Conservation (phyloP, 805 yeast genomes). For the Starmerella tilneyi region DNA sequence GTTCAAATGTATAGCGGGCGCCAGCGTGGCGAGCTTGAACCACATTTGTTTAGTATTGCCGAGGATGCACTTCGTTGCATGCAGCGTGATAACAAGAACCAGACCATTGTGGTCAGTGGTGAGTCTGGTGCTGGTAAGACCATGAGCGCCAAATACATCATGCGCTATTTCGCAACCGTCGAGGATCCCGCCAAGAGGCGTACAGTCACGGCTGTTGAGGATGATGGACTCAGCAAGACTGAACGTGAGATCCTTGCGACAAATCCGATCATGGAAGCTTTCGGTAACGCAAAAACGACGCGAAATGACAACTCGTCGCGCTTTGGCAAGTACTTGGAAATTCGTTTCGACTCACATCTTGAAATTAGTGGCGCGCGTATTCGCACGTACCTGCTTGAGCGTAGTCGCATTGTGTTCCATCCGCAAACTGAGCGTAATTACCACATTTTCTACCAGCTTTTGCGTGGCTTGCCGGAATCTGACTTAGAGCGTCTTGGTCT, state of each 20-base stretch:
- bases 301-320: slow-evolving; percentile 96
- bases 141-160: slow-evolving; percentile 90
- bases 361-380: slow-evolving; percentile 90
- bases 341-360: slow-evolving; percentile 62
- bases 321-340: slow-evolving; percentile 92
- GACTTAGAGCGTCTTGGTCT: slow-evolving; percentile 52
- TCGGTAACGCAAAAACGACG: slow-evolving; percentile 96
- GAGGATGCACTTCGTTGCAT: slow-evolving; percentile 94
- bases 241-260: slow-evolving; percentile 94
- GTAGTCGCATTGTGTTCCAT: slow-evolving; percentile 90
- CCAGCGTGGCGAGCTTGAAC: slow-evolving; percentile 89
- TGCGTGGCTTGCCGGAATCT: slow-evolving; percentile 52
- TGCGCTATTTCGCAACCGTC: slow-evolving; percentile 95
- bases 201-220: slow-evolving; percentile 2
- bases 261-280: slow-evolving; percentile 94
- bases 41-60: slow-evolving; percentile 94
- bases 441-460: slow-evolving; percentile 84
- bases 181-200: slow-evolving; percentile 42
- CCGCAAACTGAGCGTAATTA: slow-evolving; percentile 86
- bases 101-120: slow-evolving; percentile 93
- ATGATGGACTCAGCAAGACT: slow-evolving; percentile 69
- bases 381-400: slow-evolving; percentile 82
- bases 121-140: slow-evolving; percentile 99
- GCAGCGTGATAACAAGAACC: slow-evolving; percentile 76
- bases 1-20: slow-evolving; percentile 92